A percentile compares a stretch with the other conserved stretches of the same genome.
Conservation (phyloP, 495 filamentous ascomycete species). For the Penicillium robsamsonii region DNA sequence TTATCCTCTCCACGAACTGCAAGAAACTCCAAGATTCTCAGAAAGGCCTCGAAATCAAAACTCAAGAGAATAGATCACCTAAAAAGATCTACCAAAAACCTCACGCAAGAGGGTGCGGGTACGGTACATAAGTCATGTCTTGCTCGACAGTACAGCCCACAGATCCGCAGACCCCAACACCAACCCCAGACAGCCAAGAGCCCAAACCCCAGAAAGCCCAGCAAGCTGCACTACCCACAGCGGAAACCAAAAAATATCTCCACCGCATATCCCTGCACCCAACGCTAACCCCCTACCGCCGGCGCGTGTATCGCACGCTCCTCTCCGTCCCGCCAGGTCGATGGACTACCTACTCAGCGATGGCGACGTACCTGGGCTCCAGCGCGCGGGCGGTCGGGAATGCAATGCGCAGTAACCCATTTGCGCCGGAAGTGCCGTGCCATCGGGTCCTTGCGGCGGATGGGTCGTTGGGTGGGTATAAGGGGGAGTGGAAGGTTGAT, state of each 20-base stretch:
- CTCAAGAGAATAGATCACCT: not conserved
- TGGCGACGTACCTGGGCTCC: constrained; percentile 63
- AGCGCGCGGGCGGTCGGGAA: constrained; percentile 79
- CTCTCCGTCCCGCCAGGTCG: constrained; percentile 66
- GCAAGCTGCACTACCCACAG: constrained; percentile 21
- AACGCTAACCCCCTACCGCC: constrained; percentile 53
- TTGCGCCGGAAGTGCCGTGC: constrained; percentile 60
- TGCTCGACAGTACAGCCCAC: not conserved
- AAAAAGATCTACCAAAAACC: not conserved
- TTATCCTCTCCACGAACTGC: not conserved
- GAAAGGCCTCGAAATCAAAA: not conserved
- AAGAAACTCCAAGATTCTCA: not conserved
- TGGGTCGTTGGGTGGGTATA: constrained; percentile 34
- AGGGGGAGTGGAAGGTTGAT: constrained; percentile 31
- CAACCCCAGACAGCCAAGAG: not conserved
- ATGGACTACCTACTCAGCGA: constrained; percentile 70
- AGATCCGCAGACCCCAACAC: not conserved
- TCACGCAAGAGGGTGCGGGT: not conserved
- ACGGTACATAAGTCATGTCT: not conserved
- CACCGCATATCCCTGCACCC: constrained; percentile 37
- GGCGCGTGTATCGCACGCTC: constrained; percentile 63
- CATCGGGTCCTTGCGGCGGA: constrained; percentile 42
- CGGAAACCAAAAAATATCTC: constrained; percentile 25
- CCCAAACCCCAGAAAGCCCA: not conserved
- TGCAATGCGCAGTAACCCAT: constrained; percentile 69